A percentile compares a stretch with the other conserved stretches of the same genome.
These are phyloP conservation scores for Acer campestre DNA, from an alignment of 345 rosid species.

Conservation along the genomic window DNA sequence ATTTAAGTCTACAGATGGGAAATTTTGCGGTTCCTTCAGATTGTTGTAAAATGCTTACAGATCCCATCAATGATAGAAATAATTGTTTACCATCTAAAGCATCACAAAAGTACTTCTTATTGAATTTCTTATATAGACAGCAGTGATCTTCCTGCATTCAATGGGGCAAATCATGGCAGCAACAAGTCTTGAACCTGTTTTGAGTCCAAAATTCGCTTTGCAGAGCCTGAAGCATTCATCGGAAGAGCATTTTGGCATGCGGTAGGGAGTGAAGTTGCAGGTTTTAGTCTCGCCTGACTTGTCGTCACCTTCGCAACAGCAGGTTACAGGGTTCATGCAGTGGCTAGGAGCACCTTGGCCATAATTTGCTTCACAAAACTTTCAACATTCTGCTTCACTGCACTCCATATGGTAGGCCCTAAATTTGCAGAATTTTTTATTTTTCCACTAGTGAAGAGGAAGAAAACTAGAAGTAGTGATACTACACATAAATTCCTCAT, in stretches of 20 bases:
- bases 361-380: not conserved
- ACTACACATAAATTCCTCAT: too few species aligned
- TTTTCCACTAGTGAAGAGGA: too few species aligned
- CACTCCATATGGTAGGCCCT: not conserved
- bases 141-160: too few species aligned
- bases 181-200: not conserved
- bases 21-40: not conserved
- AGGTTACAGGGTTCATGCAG: not conserved
- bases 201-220: not conserved
- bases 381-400: not conserved
- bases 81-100: not conserved
- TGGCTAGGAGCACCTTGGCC: not conserved
- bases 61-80: too few species aligned
- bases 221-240: not conserved
- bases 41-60: not conserved
- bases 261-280: not conserved
- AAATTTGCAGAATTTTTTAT: not conserved
- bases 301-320: constrained; percentile 4
- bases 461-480: too few species aligned
- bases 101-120: not conserved
- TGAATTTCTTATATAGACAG: too few species aligned
- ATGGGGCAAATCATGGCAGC: not conserved
- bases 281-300: not conserved
- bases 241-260: not conserved
- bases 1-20: too few species aligned